Percentiles rank a stretch among this genome's conserved stretches.
These are phyloP conservation scores for Casuarina cunninghamiana DNA, from an alignment of 306 rosid genomes.

Conservation along the genomic window DNA sequence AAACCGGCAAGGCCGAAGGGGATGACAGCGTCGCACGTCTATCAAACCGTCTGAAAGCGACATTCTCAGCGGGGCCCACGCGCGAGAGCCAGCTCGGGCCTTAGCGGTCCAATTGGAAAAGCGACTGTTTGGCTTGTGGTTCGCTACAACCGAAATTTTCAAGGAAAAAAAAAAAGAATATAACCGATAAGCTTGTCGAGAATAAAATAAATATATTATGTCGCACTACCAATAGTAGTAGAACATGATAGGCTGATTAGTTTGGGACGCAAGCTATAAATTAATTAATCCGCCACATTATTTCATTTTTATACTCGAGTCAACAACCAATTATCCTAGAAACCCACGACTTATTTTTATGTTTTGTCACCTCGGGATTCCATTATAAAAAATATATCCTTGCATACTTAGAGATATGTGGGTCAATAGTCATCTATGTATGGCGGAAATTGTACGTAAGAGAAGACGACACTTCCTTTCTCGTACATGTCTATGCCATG, in stretches of 20 bases:
- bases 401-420: no score
- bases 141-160: background rate
- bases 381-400: no score
- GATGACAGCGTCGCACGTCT: constrained; percentile 23
- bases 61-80: constrained; percentile 18
- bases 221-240: background rate
- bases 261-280: no score
- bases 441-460: no score
- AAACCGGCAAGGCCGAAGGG: constrained; percentile 7
- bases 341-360: no score
- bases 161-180: no score
- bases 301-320: no score
- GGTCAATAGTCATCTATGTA: no score
- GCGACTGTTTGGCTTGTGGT: constrained; percentile 17
- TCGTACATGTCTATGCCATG: no score
- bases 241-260: background rate
- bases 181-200: background rate
- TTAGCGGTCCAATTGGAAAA: constrained; percentile 7
- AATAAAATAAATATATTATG: background rate
- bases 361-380: no score
- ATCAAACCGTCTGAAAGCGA: constrained; percentile 27
- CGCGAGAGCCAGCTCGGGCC: background rate
- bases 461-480: no score
- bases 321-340: background rate
- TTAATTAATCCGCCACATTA: no score